These are phyloP conservation scores for Begonia peltatifolia DNA, from an alignment of 306 rosid genomes.

Conservation along the genomic window DNA sequence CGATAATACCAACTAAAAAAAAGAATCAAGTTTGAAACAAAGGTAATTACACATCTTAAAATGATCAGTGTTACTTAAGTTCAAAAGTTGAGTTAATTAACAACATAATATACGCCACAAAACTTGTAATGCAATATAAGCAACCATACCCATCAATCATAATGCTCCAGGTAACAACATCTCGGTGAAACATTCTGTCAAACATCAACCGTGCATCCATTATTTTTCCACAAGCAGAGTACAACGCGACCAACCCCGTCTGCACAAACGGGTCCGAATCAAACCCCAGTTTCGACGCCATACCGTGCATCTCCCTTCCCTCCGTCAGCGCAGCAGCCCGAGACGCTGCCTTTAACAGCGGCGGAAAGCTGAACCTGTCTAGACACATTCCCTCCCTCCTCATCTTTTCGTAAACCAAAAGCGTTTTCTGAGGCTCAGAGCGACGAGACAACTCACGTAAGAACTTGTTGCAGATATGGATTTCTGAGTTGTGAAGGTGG, in stretches of 20 bases:
- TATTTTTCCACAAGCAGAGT: slow-evolving; percentile 41
- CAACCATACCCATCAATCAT: slow-evolving; percentile 62
- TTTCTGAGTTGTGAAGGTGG: slow-evolving; percentile 28
- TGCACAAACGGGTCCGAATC: slow-evolving; percentile 56
- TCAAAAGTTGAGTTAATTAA: too few relatives aligned
- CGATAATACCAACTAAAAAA: too few relatives aligned
- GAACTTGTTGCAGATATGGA: slow-evolving; percentile 47
- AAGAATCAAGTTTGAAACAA: too few relatives aligned
- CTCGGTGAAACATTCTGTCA: slow-evolving; percentile 63
- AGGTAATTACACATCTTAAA: too few relatives aligned
- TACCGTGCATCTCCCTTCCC: slow-evolving; percentile 71
- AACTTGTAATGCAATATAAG: neutral
- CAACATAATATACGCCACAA: too few relatives aligned
- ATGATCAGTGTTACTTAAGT: too few relatives aligned
- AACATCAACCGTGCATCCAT: slow-evolving; percentile 60
- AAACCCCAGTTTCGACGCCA: slow-evolving; percentile 47
- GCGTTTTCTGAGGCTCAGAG: slow-evolving; percentile 29
- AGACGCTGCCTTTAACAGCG: slow-evolving; percentile 48
- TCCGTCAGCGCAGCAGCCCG: slow-evolving; percentile 24
- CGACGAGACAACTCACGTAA: slow-evolving; percentile 51
- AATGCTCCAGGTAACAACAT: slow-evolving; percentile 65
- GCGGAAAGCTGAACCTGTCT: slow-evolving; percentile 63
- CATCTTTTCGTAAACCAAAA: slow-evolving; percentile 39
- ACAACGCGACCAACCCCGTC: slow-evolving; percentile 58
- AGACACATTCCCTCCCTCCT: slow-evolving; percentile 27